Evolutionary conservation across 768 basidiomycete species (phyloP), one percentile per base, ranked within the genome.

Genomic region (Russula vinacea): DNA sequence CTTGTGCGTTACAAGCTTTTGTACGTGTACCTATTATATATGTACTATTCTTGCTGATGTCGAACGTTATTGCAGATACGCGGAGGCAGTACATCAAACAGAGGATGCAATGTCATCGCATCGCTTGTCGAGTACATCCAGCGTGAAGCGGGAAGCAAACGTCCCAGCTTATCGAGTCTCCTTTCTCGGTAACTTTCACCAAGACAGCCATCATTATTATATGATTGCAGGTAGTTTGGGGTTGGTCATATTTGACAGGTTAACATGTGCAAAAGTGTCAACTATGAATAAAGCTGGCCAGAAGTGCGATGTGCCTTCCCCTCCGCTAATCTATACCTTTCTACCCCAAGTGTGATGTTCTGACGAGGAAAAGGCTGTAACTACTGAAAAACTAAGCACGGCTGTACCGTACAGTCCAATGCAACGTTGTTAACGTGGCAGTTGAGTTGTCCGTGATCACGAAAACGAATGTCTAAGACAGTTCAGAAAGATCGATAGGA

Each of bases 1-100:
- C 83, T 99, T 19, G 95, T 99, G 44, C 86, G 90, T 47, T 98
- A 97, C 77, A 97, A 97, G 76, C 78, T 97, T 51, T 73, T 96
- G 91, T 94, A 70, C 73, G 89, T 78, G 16, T 37, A n/a, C 39
- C 42, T 13, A 39, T n/a, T 50, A 9, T n/a, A 9, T n/a, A 5
- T 35, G 19, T 1, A 51, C 16, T 29, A 22, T 22, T 22, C n/a
- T 39, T 16, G 19, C 53, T 45, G 16, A 52, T 58, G 17, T 54
- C 2, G 24, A 39, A 22, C 16, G 22, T 65, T 14, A 26, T 44
- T 54, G 10, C 59, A 83, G 82, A 53, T 84, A 84, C 67, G 83
- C 83, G 44, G 83, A 84, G 62, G 74, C 80, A 22, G 81, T 82
- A 69, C 83, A 83, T 66, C 75, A 78, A 42, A 81, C 77, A 65